These are phyloP conservation scores for Amauroascus verrucosus DNA, from an alignment of 2,329 filamentous ascomycete genomes.

Conservation along the genomic window DNA sequence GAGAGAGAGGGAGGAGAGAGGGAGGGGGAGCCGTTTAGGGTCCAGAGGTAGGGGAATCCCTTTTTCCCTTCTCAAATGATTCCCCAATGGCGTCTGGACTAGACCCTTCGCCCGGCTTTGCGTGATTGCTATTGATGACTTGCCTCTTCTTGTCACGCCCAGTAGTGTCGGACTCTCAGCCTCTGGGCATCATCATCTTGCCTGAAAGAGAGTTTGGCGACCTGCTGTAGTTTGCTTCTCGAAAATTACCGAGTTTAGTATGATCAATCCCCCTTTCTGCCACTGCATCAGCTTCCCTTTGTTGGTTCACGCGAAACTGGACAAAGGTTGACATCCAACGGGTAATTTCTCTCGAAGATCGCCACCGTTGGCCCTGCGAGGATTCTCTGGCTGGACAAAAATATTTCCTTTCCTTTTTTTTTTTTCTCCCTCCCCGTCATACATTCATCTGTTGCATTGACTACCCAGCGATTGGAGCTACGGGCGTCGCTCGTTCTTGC, in stretches of 20 bases:
- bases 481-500: neutral
- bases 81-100: conserved; percentile 6
- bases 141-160: neutral
- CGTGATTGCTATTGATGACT: conserved; percentile 1
- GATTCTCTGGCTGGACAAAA: neutral
- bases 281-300: conserved; percentile 6
- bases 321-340: neutral
- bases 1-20: too few relatives aligned
- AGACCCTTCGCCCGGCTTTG: conserved; percentile 2
- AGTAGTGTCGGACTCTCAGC: neutral
- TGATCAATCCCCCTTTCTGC: conserved; percentile 5
- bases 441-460: neutral
- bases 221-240: conserved; percentile 4
- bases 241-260: conserved; percentile 8
- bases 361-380: neutral
- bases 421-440: neutral
- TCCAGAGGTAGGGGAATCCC: too few relatives aligned
- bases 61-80: neutral
- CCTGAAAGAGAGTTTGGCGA: neutral
- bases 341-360: neutral
- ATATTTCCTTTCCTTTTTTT: neutral
- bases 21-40: too few relatives aligned
- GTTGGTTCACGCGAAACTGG: neutral
- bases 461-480: neutral
- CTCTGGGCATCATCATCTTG: neutral